Percentiles rank a stretch among this genome's conserved stretches.
These are phyloP conservation scores for Aspergillus quadricinctus DNA, from an alignment of 2,329 filamentous ascomycete genomes.

Conservation along the genomic window DNA sequence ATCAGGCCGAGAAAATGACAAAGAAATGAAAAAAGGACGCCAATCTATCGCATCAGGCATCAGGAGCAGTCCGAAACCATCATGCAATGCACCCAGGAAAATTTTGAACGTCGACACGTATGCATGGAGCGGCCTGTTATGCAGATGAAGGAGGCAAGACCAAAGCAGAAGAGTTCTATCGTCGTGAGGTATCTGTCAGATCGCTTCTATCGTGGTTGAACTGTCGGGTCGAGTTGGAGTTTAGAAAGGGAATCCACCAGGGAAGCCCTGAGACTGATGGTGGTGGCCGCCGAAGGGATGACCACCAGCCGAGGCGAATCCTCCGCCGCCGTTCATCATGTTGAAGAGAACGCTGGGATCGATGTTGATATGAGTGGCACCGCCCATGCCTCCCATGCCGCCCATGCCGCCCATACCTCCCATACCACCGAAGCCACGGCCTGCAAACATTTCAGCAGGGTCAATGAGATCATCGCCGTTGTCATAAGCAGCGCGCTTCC, in stretches of 20 bases:
- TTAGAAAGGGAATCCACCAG: conserved; percentile 57
- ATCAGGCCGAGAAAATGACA: conserved; percentile 3
- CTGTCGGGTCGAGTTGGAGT: background rate
- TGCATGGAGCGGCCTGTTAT: conserved; percentile 1
- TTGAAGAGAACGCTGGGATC: conserved; percentile 76
- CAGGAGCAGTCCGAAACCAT: conserved; percentile 4
- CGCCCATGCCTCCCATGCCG: conserved; percentile 55
- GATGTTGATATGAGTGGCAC: conserved; percentile 50
- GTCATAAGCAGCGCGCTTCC: conserved; percentile 86
- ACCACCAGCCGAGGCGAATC: conserved; percentile 50
- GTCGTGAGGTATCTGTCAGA: background rate
- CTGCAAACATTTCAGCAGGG: conserved; percentile 77
- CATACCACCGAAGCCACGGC: conserved; percentile 49
- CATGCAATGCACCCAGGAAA: conserved; percentile 12
- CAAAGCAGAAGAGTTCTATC: background rate
- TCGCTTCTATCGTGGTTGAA: background rate
- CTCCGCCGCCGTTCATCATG: conserved; percentile 67
- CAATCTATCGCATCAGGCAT: conserved; percentile 9
- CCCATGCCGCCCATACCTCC: conserved; percentile 40
- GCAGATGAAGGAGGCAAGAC: conserved; percentile 2
- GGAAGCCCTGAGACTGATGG: conserved; percentile 43
- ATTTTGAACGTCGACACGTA: conserved; percentile 4
- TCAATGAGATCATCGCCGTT: conserved; percentile 89
- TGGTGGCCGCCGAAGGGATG: conserved; percentile 28
- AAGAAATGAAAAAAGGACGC: conserved; percentile 4